Conservation (phyloP, 163 green algal species). For the Chlorella variabilis region DNA sequence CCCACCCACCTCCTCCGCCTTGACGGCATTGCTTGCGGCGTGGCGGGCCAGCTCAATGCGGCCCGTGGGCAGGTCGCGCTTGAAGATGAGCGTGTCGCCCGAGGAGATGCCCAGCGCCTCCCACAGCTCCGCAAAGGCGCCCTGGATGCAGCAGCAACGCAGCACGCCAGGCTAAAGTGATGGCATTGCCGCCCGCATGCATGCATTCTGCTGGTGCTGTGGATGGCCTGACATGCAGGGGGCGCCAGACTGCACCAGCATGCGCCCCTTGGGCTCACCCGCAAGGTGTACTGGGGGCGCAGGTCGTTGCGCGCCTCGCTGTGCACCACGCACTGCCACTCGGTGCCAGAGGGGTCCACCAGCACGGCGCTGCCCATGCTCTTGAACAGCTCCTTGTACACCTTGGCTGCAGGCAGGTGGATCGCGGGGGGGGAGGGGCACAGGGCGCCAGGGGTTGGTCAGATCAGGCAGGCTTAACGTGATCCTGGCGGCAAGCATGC, state of each 20-base stretch:
- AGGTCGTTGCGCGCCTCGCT: constrained; percentile 46
- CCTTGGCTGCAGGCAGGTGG: constrained; percentile 41
- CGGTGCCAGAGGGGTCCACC: constrained; percentile 24
- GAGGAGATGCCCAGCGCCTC: constrained; percentile 17
- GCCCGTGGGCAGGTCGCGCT: constrained; percentile 16
- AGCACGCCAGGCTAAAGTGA: not conserved
- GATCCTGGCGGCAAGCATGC: no score
- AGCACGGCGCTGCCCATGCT: constrained; percentile 17
- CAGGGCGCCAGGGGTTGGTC: not conserved
- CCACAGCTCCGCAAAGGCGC: constrained; percentile 44
- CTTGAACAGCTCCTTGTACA: constrained; percentile 51
- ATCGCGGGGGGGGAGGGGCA: not conserved
- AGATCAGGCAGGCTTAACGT: not conserved
- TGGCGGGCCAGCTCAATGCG: constrained; percentile 17
- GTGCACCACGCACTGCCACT: constrained; percentile 33
- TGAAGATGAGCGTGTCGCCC: constrained; percentile 45
- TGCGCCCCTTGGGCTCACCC: not conserved
- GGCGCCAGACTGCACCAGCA: not conserved
- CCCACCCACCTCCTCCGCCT: constrained; percentile 23
- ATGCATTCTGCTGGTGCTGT: no score
- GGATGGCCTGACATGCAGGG: no score
- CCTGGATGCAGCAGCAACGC: not conserved
- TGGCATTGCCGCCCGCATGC: no score
- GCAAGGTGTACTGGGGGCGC: constrained; percentile 47
- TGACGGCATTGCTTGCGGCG: not conserved